phyloP scores from a whole-genome alignment of 2,329 filamentous ascomycete genomes.

The Xylariaceae sp. region DNA sequence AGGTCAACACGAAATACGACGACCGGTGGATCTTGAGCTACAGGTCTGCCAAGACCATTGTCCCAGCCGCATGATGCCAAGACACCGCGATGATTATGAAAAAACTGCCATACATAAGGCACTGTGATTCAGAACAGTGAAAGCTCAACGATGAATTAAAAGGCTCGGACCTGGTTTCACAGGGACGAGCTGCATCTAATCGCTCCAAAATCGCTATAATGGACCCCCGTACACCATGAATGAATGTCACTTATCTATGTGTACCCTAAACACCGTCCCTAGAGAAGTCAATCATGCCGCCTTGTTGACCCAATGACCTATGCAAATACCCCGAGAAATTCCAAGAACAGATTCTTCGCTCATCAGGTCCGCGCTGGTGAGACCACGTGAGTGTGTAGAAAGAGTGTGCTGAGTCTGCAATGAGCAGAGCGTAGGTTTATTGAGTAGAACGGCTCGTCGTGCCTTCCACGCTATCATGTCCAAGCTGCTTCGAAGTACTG shows the following conservation, averaged over 20 bases:
- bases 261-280: constrained; percentile 7
- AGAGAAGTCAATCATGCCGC: background rate
- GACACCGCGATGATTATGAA: no score
- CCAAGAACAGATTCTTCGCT: no score
- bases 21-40: no score
- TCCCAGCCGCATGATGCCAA: no score
- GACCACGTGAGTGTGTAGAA: no score
- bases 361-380: no score
- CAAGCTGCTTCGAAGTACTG: constrained; percentile 40
- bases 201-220: constrained; percentile 9
- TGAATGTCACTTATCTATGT: constrained; percentile 14
- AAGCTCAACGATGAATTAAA: background rate
- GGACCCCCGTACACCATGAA: constrained; percentile 11
- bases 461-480: constrained; percentile 34
- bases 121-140: background rate
- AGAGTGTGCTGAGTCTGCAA: no score
- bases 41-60: no score
- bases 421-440: constrained; percentile 10
- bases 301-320: constrained; percentile 8
- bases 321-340: constrained; percentile 15
- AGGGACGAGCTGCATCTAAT: background rate
- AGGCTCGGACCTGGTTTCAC: background rate
- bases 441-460: constrained; percentile 30
- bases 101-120: background rate
- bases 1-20: no score